phyloP scores from a whole-genome alignment of 2,329 filamentous ascomycete species.

The Diplodia scrobiculata region DNA sequence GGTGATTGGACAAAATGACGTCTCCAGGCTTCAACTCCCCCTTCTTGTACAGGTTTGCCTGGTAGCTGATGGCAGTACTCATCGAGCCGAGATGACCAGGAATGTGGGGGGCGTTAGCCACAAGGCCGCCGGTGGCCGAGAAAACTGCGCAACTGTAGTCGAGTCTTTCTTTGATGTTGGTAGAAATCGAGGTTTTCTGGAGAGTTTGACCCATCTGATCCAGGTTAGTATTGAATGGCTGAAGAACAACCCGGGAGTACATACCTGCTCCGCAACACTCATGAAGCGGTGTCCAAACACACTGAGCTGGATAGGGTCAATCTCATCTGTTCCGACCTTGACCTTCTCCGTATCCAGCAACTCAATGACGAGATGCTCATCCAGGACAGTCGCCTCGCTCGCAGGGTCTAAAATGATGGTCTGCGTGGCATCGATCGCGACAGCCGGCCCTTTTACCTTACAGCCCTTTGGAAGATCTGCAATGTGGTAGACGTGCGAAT shows the following conservation, averaged over 20 bases:
- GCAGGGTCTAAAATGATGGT: slow-evolving; percentile 48
- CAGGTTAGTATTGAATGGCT: background rate
- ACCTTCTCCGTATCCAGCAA: slow-evolving; percentile 43
- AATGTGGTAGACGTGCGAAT: slow-evolving; percentile 37
- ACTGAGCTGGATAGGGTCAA: slow-evolving; percentile 32
- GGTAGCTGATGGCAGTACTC: slow-evolving; percentile 37
- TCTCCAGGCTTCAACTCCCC: slow-evolving; percentile 36
- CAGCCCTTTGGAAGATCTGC: slow-evolving; percentile 33
- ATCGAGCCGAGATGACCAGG: slow-evolving; percentile 37
- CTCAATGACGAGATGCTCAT: slow-evolving; percentile 48
- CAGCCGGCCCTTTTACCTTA: slow-evolving; percentile 38
- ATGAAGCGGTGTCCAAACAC: slow-evolving; percentile 37
- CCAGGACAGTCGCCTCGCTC: slow-evolving; percentile 35
- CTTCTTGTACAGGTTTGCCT: slow-evolving; percentile 34
- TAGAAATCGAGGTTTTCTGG: slow-evolving; percentile 35
- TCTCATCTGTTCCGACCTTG: slow-evolving; percentile 16
- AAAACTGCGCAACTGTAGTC: slow-evolving; percentile 38
- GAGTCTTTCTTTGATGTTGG: slow-evolving; percentile 39
- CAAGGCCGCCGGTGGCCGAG: slow-evolving; percentile 33
- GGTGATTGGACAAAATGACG: slow-evolving; percentile 38
- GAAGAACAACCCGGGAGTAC: background rate
- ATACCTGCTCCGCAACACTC: slow-evolving; percentile 34
- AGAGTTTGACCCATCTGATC: slow-evolving; percentile 35
- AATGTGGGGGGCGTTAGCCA: slow-evolving; percentile 38
- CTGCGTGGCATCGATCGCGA: slow-evolving; percentile 49